phyloP scores from a whole-genome alignment of 768 basidiomycete species.

The Boletus speciosus region DNA sequence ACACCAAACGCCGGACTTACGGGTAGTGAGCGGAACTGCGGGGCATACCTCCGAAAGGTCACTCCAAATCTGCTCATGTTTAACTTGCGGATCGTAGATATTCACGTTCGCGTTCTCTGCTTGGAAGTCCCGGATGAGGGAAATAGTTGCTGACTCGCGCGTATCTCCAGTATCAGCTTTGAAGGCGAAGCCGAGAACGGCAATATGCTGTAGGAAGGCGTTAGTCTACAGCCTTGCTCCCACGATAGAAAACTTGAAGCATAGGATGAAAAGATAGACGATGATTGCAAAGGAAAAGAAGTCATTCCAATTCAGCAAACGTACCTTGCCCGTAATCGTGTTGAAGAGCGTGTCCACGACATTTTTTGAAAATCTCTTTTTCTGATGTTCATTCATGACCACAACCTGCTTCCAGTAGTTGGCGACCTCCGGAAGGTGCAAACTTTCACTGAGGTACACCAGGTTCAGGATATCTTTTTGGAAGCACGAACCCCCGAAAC shows the following conservation, averaged over 20 bases:
- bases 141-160: conserved; percentile 94
- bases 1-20: conserved; percentile 41
- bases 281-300: background rate
- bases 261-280: background rate
- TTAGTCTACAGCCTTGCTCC: conserved; percentile 3
- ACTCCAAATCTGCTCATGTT: conserved; percentile 80
- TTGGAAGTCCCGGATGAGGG: conserved; percentile 90
- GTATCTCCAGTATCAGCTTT: conserved; percentile 99
- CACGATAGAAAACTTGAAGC: conserved; percentile 2
- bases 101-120: conserved; percentile 82
- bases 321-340: conserved; percentile 91
- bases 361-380: conserved; percentile 89
- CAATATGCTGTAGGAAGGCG: conserved; percentile 61
- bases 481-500: conserved; percentile 99
- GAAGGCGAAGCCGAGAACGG: conserved; percentile 97
- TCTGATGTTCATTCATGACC: conserved; percentile 98
- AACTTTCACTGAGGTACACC: conserved; percentile 92
- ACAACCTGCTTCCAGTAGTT: conserved; percentile 98
- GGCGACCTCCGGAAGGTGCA: conserved; percentile 95
- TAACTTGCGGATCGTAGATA: conserved; percentile 91
- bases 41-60: conserved; percentile 74
- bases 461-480: conserved; percentile 99
- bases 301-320: conserved; percentile 7
- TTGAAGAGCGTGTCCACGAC: conserved; percentile 98
- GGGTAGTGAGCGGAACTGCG: conserved; percentile 53